Conservation (phyloP, 352 stramenopile genomes). For the Poterioochromonas sp. region DNA sequence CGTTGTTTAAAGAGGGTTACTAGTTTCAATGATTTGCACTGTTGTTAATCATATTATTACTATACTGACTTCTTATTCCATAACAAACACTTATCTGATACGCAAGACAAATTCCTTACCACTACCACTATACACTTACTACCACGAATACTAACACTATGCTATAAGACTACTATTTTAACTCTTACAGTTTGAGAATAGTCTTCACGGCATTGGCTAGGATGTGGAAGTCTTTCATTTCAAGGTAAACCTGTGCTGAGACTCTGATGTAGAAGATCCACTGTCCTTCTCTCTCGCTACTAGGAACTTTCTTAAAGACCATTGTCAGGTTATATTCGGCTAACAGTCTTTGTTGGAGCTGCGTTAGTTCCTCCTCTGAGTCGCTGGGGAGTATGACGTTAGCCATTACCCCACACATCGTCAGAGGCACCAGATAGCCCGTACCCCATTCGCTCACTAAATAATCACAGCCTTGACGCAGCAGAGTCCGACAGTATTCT, state of each 20-base stretch:
- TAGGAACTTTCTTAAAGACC: background rate
- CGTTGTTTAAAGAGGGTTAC: too few relatives aligned
- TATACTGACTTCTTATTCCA: too few relatives aligned
- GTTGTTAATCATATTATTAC: too few relatives aligned
- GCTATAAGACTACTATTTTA: too few relatives aligned
- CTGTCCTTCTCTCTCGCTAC: background rate
- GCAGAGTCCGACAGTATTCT: background rate
- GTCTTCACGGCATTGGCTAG: too few relatives aligned
- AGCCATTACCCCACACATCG: background rate
- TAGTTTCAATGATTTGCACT: too few relatives aligned
- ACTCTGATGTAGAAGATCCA: background rate
- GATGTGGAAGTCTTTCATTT: background rate
- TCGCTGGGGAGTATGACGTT: background rate
- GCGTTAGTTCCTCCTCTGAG: background rate
- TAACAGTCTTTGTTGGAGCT: background rate
- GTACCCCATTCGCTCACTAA: background rate
- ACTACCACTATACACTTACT: too few relatives aligned
- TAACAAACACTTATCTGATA: too few relatives aligned
- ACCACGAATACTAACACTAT: too few relatives aligned
- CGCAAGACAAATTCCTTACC: too few relatives aligned
- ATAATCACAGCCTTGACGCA: background rate
- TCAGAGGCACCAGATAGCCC: background rate
- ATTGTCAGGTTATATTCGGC: background rate
- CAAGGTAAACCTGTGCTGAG: background rate
- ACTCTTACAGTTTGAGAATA: too few relatives aligned